phyloP scores from a whole-genome alignment of 2,329 filamentous ascomycete genomes.

The Neophaeococcomyces mojaviensis region DNA sequence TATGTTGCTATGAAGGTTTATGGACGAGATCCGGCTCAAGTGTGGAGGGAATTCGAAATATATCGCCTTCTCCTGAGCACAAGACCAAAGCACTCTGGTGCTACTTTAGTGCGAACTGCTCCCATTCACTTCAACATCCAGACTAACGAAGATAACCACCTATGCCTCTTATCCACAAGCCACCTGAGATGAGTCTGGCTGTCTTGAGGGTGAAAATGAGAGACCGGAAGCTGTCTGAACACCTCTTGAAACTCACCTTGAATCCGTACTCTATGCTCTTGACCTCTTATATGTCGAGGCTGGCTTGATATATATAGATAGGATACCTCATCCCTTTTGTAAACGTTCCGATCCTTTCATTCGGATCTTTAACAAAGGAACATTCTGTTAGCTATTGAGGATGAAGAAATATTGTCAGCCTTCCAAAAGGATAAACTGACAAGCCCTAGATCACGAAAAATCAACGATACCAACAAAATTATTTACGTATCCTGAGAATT shows the following conservation, averaged over 20 bases:
- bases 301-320: slow-evolving; percentile 17
- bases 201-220: slow-evolving; percentile 12
- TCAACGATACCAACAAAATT: no score
- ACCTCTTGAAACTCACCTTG: slow-evolving; percentile 21
- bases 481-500: no score
- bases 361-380: slow-evolving; percentile 27
- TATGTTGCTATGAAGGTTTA: no score
- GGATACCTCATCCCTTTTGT: no score
- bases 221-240: slow-evolving; percentile 16
- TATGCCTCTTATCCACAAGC: slow-evolving; percentile 24
- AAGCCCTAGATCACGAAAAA: no score
- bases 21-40: no score
- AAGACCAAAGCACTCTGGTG: no score
- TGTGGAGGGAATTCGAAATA: no score
- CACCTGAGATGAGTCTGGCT: slow-evolving; percentile 22
- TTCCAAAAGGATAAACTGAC: slow-evolving; percentile 23
- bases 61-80: no score
- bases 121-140: no score
- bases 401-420: slow-evolving; percentile 23
- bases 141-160: slow-evolving; percentile 10
- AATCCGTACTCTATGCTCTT: slow-evolving; percentile 22
- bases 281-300: slow-evolving; percentile 26
- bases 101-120: no score
- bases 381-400: slow-evolving; percentile 23
- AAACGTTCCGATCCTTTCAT: no score